Evolutionary conservation across 176 grass and related monocot genomes (phyloP).

Genomic region (Puya raimondii): DNA sequence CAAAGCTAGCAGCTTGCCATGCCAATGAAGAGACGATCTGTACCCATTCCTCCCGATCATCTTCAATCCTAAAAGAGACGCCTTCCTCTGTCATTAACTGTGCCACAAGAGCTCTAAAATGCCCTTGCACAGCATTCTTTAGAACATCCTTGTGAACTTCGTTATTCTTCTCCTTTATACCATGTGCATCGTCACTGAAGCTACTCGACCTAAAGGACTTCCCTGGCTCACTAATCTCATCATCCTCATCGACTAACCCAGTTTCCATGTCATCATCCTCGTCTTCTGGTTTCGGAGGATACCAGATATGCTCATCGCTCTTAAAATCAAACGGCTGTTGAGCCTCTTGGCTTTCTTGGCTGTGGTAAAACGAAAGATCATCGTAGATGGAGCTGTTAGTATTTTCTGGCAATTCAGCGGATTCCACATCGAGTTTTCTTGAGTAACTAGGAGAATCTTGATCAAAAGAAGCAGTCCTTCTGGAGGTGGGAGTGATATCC

Average conservation of each 20-base stretch:
- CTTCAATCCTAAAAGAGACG: conserved; percentile 34
- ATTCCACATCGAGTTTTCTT: background rate
- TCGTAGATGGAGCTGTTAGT: background rate
- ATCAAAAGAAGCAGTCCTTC: conserved; percentile 27
- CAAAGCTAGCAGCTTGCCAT: conserved; percentile 75
- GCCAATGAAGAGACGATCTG: conserved; percentile 63
- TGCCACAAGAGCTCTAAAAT: conserved; percentile 67
- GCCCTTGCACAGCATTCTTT: conserved; percentile 33
- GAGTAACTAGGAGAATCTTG: conserved; percentile 34
- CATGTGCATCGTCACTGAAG: conserved; percentile 22
- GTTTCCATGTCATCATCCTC: conserved; percentile 47
- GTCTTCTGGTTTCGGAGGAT: conserved; percentile 59
- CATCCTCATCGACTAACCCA: conserved; percentile 45
- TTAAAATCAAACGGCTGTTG: conserved; percentile 44
- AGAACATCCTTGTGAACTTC: conserved; percentile 42
- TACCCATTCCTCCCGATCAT: conserved; percentile 44
- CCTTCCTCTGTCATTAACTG: conserved; percentile 75
- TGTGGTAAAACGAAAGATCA: background rate
- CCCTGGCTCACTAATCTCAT: conserved; percentile 31
- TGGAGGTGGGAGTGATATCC: conserved; percentile 27
- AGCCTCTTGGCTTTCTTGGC: conserved; percentile 23
- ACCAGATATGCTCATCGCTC: conserved; percentile 42
- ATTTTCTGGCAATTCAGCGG: conserved; percentile 6
- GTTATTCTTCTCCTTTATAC: conserved; percentile 2
- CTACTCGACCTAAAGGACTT: conserved; percentile 24